These are phyloP conservation scores for Camellia sinensis DNA, from an alignment of 148 eudicot species.

Conservation along the genomic window DNA sequence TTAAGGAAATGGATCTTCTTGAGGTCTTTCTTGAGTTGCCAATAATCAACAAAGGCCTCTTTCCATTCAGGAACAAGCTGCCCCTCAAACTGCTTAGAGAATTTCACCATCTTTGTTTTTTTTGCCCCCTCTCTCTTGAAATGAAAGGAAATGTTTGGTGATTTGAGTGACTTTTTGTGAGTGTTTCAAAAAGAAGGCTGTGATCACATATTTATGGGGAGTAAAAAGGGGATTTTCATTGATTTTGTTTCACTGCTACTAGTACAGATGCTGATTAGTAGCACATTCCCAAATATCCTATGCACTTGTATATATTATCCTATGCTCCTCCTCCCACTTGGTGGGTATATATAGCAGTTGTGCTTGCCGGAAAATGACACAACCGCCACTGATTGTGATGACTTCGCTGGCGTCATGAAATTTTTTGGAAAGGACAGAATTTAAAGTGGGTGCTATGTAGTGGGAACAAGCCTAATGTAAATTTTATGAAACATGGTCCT, in stretches of 20 bases:
- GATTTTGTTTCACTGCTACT: conserved; percentile 21
- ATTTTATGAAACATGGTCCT: not conserved
- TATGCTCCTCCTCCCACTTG: conserved; percentile 58
- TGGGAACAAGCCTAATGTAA: conserved; percentile 9
- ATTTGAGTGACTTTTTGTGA: conserved; percentile 20
- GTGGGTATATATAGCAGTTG: conserved; percentile 23
- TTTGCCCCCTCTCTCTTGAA: not conserved
- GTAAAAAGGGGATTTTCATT: conserved; percentile 16
- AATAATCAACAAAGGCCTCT: conserved; percentile 89
- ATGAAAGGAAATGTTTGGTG: not conserved
- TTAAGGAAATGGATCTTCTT: conserved; percentile 55
- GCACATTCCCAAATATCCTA: conserved; percentile 69
- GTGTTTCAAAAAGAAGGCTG: conserved; percentile 41
- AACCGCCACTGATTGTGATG: conserved; percentile 18
- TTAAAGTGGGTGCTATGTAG: not conserved
- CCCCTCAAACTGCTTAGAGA: conserved; percentile 83
- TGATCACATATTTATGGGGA: conserved; percentile 41
- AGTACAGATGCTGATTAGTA: conserved; percentile 37
- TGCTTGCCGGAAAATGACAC: conserved; percentile 37
- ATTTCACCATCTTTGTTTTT: conserved; percentile 49
- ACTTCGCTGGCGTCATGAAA: not conserved
- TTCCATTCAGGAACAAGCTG: conserved; percentile 96
- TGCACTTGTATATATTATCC: conserved; percentile 29
- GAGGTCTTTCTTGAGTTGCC: conserved; percentile 71
- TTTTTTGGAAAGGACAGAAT: not conserved